Evolutionary conservation across 305 asterid species (phyloP), one percentile per base, ranked within the genome.

Genomic region (Fraxinus sp.): DNA sequence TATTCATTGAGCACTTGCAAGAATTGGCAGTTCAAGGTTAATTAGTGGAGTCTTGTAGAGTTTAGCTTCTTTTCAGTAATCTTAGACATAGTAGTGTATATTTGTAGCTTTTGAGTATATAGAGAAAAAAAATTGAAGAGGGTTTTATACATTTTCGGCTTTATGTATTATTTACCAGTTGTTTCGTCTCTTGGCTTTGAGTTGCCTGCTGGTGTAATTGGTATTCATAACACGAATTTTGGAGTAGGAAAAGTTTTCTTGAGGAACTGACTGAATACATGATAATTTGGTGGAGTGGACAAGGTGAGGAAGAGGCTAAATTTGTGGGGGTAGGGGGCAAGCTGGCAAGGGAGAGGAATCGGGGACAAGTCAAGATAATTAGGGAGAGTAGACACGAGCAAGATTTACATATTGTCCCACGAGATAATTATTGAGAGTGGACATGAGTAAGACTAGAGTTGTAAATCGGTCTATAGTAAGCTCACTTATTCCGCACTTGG

Each of bases 1-100:
- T 87, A 4, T 96, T 96, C 83, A 89, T 92, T 22, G 97, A 93
- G 82, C 92, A 89, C 86, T 92, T 94, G 94, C 98, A 93, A 84
- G 87, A 87, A 2, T 86, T 96, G 86, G 99, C 99, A 39, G 99
- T 96, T 86, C 97, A 91, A 88, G 98, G 97, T 41, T 96, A 78
- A 64, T 64, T 64, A 22, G 35, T 24, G 73, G 32, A 8, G 79
- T 84, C 70, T 59, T 46, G 57, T 46, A 37, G 49, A 77, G 59
- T 62, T 66, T 57, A 68, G 55, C 24, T 79, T 80, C 55, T 43
- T 78, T 49, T 41, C 9, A 41, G 76, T 49, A 26, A n/a, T 79
- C 75, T n/a, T 55, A 36, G 41, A 16, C 24, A 71, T 18, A 5
- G 43, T 18, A 55, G 84, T 86, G 84, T 86, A 86, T 72, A 86